Evolutionary conservation across 1,139 yeast genomes (phyloP).

Genomic region (Blastobotrys ciferrii): DNA sequence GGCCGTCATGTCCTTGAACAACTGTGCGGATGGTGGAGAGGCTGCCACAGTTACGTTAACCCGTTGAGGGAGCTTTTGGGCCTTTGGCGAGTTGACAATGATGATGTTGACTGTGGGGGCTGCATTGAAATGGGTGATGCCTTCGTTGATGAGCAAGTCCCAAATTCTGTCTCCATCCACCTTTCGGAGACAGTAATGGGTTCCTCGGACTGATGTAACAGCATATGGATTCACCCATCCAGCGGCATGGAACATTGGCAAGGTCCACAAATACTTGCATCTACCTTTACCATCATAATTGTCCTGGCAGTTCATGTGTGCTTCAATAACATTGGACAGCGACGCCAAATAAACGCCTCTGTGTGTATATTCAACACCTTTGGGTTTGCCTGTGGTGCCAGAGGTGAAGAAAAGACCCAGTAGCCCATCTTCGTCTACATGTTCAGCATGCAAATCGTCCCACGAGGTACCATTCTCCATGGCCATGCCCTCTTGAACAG

Average conservation of each 20-base stretch:
- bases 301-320: constrained; percentile 35
- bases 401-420: constrained; percentile 54
- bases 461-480: constrained; percentile 23
- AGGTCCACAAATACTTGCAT: constrained; percentile 40
- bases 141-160: constrained; percentile 33
- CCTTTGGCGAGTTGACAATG: constrained; percentile 36
- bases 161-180: constrained; percentile 39
- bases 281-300: constrained; percentile 30
- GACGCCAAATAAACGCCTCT: constrained; percentile 39
- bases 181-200: constrained; percentile 39
- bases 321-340: constrained; percentile 36
- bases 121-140: constrained; percentile 40
- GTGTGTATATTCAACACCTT: constrained; percentile 68
- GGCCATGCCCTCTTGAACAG: constrained; percentile 30
- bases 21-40: constrained; percentile 39
- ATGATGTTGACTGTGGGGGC: constrained; percentile 42
- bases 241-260: constrained; percentile 42
- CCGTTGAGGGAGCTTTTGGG: constrained; percentile 30
- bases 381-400: constrained; percentile 77
- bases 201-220: constrained; percentile 41
- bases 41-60: constrained; percentile 42
- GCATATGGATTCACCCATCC: constrained; percentile 44
- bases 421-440: constrained; percentile 33
- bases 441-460: constrained; percentile 29
- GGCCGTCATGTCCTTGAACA: constrained; percentile 38